These are phyloP conservation scores for Acanthamoeba sp. DNA, from an alignment of 208 protist species.

Conservation along the genomic window DNA sequence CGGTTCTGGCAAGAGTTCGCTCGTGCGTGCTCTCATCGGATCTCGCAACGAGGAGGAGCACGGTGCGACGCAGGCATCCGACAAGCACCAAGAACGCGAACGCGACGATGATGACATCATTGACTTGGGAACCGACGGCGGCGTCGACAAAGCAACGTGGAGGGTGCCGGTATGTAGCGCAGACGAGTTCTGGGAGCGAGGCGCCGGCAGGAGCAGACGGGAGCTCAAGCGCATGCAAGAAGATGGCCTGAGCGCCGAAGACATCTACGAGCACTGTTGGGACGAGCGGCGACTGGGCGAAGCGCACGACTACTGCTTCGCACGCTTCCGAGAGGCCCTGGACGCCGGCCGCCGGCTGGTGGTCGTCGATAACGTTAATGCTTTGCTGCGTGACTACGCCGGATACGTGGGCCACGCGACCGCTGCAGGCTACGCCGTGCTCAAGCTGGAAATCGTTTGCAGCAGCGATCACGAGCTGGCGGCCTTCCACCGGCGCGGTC, in stretches of 20 bases:
- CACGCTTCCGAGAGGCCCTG: neutral
- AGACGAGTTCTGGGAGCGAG: conserved; percentile 53
- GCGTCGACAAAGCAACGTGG: neutral
- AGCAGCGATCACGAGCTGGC: neutral
- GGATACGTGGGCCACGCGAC: neutral
- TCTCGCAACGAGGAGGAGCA: too few relatives aligned
- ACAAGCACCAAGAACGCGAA: too few relatives aligned
- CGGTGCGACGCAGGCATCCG: too few relatives aligned
- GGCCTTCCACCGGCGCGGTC: conserved; percentile 18
- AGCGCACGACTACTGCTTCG: conserved; percentile 50
- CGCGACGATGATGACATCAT: too few relatives aligned
- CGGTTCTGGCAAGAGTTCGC: conserved; percentile 53
- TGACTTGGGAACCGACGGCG: too few relatives aligned
- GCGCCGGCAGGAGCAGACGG: conserved; percentile 7
- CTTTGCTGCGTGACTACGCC: neutral
- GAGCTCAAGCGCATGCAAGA: conserved; percentile 62
- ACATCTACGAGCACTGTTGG: conserved; percentile 57
- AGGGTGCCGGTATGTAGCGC: conserved; percentile 33
- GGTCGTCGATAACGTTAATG: conserved; percentile 57
- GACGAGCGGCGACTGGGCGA: conserved; percentile 38
- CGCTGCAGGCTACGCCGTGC: neutral
- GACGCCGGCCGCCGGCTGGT: neutral
- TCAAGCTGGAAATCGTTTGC: conserved; percentile 40
- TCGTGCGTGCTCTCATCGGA: neutral
- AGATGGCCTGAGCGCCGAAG: neutral